Percentiles rank a stretch among this genome's conserved stretches.
Conservation (phyloP, 306 rosid genomes). For the Cicer pinnatifidum region DNA sequence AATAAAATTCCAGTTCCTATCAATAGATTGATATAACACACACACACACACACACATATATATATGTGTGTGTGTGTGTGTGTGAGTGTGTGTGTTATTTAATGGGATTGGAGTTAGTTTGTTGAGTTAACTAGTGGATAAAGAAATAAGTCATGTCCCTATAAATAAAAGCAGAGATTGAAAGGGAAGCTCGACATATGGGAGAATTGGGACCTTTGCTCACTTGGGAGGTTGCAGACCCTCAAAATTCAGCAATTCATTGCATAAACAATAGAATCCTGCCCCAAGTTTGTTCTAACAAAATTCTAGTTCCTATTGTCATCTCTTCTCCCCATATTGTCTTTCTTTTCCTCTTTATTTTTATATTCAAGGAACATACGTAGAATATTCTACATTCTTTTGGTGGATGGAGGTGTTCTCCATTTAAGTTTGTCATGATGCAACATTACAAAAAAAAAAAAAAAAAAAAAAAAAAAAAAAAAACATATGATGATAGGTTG, state of each 20-base stretch:
- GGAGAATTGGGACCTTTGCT: not conserved
- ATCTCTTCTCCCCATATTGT: not conserved
- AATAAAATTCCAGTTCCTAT: constrained; percentile 1
- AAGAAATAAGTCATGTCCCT: constrained; percentile 9
- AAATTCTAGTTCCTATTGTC: not conserved
- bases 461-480: not conserved
- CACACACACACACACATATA: not conserved
- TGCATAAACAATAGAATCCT: not conserved
- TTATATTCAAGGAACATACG: not conserved
- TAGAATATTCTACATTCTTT: not conserved
- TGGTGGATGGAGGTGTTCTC: not conserved
- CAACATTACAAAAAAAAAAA: not conserved
- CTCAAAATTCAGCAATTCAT: not conserved
- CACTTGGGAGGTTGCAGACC: not conserved
- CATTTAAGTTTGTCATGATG: not conserved
- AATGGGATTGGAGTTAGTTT: not conserved
- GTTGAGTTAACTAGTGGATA: not conserved
- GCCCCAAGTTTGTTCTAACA: not conserved
- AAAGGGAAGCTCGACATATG: not conserved
- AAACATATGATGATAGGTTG: constrained; percentile 14
- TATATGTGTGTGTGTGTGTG: not conserved
- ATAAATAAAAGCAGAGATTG: not conserved
- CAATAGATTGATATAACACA: not conserved
- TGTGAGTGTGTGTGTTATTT: not conserved
- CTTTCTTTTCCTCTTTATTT: not conserved